Base-by-base conservation (phyloP, 306 rosid genomes). In the Cicer chorassanicum region DNA sequence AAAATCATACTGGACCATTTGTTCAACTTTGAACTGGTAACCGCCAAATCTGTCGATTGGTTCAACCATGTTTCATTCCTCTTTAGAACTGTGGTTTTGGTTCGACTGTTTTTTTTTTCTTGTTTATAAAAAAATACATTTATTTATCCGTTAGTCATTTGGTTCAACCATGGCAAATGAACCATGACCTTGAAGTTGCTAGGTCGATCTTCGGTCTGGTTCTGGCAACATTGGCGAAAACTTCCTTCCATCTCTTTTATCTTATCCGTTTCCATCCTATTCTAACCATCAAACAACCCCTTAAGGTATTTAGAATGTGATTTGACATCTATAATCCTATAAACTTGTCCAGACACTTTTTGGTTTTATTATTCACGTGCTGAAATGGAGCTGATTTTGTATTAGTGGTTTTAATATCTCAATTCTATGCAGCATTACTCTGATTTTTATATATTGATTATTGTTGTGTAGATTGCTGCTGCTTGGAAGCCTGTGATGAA, bases 401-500 rank as follows among this genome's bases (percentile, higher is more conserved):
- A 15, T 66, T 46, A 41, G 40, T 80, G 14, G 51, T 80, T 41
- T 67, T 41, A 57, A 44, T 53, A 62, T 39, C 50, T 75, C 64
- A 14, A 44, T 54, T 63, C 41, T 34, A 36, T 55, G 45, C 39
- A 50, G 39, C 55, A 24, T 18, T 55, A 56, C 63, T 62, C 11
- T 70, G 34, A 70, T 51, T 48, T 66, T 51, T 44, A 15, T 40
- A 59, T 80, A 29, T 60, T 50, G 64, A 73, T 71, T 75, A 18
- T 77, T 34, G 21, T 14, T 65, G 49, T 79, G n/a, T 82, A 94
- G 98, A 94, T 94, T 86, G 97, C 97, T 34, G 73, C 80, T 21
- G 98, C 97, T 68, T 94, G 98, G 98, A 94, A 90, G 80, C 96
- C 98, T 15, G 19, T 87, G 82, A 70, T 92, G 83, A 90, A 90